phyloP scores from a whole-genome alignment of 208 protist genomes.

The Leishmania lainsoni region DNA sequence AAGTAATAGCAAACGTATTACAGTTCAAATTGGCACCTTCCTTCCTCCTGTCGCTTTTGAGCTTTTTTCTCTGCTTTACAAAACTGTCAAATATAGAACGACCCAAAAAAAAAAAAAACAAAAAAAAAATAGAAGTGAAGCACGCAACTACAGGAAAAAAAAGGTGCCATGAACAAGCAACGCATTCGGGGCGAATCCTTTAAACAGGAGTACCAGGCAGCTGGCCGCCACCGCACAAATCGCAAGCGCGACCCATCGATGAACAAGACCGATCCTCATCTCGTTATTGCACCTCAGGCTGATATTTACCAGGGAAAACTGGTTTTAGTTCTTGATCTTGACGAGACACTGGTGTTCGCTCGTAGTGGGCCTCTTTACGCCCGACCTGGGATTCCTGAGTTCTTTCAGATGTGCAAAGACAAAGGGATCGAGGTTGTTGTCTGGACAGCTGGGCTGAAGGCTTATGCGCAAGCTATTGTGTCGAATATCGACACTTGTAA shows the following conservation, averaged over 20 bases:
- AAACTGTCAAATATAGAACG: background rate
- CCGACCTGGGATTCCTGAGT: constrained; percentile 86
- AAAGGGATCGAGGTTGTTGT: constrained; percentile 89
- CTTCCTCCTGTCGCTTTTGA: background rate
- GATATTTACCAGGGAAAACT: constrained; percentile 81
- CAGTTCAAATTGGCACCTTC: background rate
- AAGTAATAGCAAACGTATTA: background rate
- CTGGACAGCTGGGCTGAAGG: constrained; percentile 91
- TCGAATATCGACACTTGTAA: constrained; percentile 89
- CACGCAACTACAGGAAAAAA: constrained; percentile 3
- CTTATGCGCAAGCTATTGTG: constrained; percentile 93
- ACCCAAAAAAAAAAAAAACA: background rate
- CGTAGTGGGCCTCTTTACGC: constrained; percentile 88
- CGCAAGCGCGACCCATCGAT: constrained; percentile 91
- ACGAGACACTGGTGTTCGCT: constrained; percentile 92
- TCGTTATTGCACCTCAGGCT: constrained; percentile 80
- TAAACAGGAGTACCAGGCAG: constrained; percentile 92
- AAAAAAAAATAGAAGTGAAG: background rate
- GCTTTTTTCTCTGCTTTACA: background rate
- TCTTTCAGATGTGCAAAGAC: constrained; percentile 87
- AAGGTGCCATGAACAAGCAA: constrained; percentile 46
- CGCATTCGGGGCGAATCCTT: constrained; percentile 91
- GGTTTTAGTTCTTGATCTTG: constrained; percentile 88
- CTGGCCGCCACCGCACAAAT: constrained; percentile 51
- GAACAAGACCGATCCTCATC: constrained; percentile 80